phyloP scores from a whole-genome alignment of 352 stramenopile species.

The Globisporangium nodosum region DNA sequence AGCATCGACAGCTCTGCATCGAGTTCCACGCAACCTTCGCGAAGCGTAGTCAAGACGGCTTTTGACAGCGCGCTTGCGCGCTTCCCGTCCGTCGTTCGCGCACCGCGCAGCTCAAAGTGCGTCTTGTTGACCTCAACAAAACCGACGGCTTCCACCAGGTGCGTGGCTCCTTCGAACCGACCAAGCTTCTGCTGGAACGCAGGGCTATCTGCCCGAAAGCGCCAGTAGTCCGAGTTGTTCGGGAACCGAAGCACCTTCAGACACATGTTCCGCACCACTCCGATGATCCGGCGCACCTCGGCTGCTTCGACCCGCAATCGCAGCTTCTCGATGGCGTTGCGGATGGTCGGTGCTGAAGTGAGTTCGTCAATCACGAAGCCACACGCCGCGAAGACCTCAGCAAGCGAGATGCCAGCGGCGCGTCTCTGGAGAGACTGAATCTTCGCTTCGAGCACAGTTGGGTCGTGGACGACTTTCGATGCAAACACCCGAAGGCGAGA shows the following conservation, averaged over 20 bases:
- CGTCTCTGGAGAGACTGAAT: slow-evolving; percentile 38
- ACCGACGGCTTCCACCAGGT: slow-evolving; percentile 45
- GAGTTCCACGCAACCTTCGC: slow-evolving; percentile 46
- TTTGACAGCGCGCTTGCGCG: slow-evolving; percentile 39
- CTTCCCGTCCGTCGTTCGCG: slow-evolving; percentile 33
- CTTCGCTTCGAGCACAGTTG: slow-evolving; percentile 30
- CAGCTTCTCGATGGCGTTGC: slow-evolving; percentile 53
- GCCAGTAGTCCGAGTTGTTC: slow-evolving; percentile 70
- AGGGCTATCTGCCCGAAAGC: slow-evolving; percentile 42
- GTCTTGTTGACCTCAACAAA: slow-evolving; percentile 52
- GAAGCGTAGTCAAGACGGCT: slow-evolving; percentile 27
- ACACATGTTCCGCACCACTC: slow-evolving; percentile 44
- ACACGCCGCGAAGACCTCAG: slow-evolving; percentile 54
- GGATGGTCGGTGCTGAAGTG: slow-evolving; percentile 39
- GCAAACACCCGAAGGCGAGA: slow-evolving; percentile 44
- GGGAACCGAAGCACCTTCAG: slow-evolving; percentile 66
- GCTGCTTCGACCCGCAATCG: slow-evolving; percentile 37
- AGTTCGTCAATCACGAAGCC: slow-evolving; percentile 70
- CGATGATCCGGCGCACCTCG: slow-evolving; percentile 50
- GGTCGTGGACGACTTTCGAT: slow-evolving; percentile 32
- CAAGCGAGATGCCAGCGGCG: slow-evolving; percentile 40
- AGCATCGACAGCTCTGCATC: slow-evolving; percentile 51
- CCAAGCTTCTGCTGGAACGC: slow-evolving; percentile 63
- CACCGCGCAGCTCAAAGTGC: slow-evolving; percentile 49
- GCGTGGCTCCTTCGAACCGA: slow-evolving; percentile 52